Evolutionary conservation across 495 filamentous ascomycete species (phyloP).

Genomic region (Beverwykella pulmonaria): DNA sequence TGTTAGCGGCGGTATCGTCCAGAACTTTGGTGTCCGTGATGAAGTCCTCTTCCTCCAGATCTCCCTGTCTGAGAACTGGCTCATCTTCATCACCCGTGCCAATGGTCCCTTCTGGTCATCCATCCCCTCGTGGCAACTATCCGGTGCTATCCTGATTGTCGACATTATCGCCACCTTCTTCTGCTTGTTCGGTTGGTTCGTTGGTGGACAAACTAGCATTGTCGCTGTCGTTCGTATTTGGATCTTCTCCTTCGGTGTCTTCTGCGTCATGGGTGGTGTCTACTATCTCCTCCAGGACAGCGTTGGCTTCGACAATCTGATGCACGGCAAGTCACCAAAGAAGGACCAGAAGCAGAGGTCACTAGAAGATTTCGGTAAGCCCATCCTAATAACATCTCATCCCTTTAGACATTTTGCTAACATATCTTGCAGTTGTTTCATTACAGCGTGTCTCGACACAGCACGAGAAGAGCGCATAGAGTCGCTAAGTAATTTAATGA

Average conservation of each 20-base stretch:
- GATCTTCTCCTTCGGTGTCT: constrained; percentile 85
- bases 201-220: constrained; percentile 65
- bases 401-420: constrained; percentile 35
- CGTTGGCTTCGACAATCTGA: constrained; percentile 80
- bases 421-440: constrained; percentile 63
- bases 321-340: constrained; percentile 83
- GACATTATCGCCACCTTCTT: constrained; percentile 83
- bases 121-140: constrained; percentile 79
- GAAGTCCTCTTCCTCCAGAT: constrained; percentile 87
- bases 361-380: constrained; percentile 83
- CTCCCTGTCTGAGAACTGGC: constrained; percentile 90
- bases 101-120: constrained; percentile 85
- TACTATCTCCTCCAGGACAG: constrained; percentile 80
- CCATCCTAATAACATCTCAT: neutral
- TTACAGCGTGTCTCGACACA: constrained; percentile 83
- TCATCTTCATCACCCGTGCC: constrained; percentile 93
- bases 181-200: constrained; percentile 80
- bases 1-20: constrained; percentile 74
- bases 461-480: constrained; percentile 74
- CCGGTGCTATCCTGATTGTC: constrained; percentile 74
- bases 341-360: constrained; percentile 73
- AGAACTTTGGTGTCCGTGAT: constrained; percentile 82
- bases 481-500: constrained; percentile 31
- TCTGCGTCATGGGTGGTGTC: constrained; percentile 66
- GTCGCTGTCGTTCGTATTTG: constrained; percentile 83